These are phyloP conservation scores for Cercophora scortea DNA, from an alignment of 495 filamentous ascomycete genomes.

Conservation along the genomic window DNA sequence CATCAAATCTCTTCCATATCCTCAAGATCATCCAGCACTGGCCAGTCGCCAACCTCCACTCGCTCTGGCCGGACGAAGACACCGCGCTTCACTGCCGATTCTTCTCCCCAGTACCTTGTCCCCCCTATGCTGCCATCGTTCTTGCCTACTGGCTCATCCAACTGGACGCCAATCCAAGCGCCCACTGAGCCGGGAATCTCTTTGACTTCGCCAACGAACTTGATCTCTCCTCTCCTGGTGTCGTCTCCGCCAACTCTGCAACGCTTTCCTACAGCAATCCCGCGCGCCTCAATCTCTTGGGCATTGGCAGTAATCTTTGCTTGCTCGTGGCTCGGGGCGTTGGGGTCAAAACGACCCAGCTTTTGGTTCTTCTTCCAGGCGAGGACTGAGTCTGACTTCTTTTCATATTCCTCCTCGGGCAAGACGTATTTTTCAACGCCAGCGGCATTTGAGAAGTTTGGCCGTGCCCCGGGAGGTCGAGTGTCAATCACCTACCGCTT, in stretches of 20 bases:
- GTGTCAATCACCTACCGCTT: conserved; percentile 64
- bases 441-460: conserved; percentile 71
- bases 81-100: conserved; percentile 57
- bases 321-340: conserved; percentile 60
- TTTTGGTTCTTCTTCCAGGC: conserved; percentile 91
- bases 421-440: conserved; percentile 81
- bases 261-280: conserved; percentile 57
- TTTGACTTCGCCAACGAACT: conserved; percentile 73
- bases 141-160: conserved; percentile 83
- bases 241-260: conserved; percentile 58
- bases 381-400: conserved; percentile 75
- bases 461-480: conserved; percentile 59
- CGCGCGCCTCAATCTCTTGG: conserved; percentile 56
- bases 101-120: conserved; percentile 65
- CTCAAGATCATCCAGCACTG: conserved; percentile 65
- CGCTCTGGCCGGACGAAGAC: conserved; percentile 86
- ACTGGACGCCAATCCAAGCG: conserved; percentile 76
- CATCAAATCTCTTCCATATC: conserved; percentile 80
- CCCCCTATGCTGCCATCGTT: conserved; percentile 83
- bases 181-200: conserved; percentile 66
- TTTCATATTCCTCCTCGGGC: conserved; percentile 72
- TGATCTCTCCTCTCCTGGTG: conserved; percentile 72
- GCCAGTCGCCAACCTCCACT: conserved; percentile 81
- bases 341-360: conserved; percentile 89
- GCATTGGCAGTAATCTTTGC: conserved; percentile 59